phyloP scores from a whole-genome alignment of 75 land plant genomes.

The Sequoia sempervirens region DNA sequence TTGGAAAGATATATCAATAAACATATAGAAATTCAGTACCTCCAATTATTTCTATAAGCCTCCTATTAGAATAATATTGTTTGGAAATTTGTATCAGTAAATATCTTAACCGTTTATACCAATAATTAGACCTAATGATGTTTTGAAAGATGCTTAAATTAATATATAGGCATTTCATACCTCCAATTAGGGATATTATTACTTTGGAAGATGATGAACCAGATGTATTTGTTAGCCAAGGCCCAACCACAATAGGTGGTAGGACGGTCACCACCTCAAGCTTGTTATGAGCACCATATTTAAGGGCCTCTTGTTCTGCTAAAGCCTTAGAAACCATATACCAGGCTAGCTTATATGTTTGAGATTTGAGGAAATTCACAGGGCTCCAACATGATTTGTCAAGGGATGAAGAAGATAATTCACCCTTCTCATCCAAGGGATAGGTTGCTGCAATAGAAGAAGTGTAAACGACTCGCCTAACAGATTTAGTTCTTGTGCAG shows the following conservation, averaged over 20 bases:
- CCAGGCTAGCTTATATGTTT: neutral
- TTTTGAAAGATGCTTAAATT: too few species aligned
- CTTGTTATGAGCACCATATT: constrained; percentile 16
- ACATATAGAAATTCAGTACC: neutral
- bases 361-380: constrained; percentile 18
- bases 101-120: too few species aligned
- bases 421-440: constrained; percentile 12
- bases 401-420: constrained; percentile 4
- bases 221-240: neutral
- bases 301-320: constrained; percentile 25
- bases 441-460: constrained; percentile 26
- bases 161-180: neutral
- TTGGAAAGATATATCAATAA: too few species aligned
- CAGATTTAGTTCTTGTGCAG: constrained; percentile 8
- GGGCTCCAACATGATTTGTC: constrained; percentile 36
- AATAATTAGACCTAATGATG: too few species aligned
- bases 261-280: constrained; percentile 26
- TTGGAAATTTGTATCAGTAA: neutral
- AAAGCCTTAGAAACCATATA: constrained; percentile 29
- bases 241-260: neutral
- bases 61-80: neutral
- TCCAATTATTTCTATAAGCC: neutral
- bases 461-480: constrained; percentile 21
- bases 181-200: neutral
- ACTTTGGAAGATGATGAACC: neutral